Conservation (phyloP, 2,329 filamentous ascomycete species). For the Sordariomycetes sp. region DNA sequence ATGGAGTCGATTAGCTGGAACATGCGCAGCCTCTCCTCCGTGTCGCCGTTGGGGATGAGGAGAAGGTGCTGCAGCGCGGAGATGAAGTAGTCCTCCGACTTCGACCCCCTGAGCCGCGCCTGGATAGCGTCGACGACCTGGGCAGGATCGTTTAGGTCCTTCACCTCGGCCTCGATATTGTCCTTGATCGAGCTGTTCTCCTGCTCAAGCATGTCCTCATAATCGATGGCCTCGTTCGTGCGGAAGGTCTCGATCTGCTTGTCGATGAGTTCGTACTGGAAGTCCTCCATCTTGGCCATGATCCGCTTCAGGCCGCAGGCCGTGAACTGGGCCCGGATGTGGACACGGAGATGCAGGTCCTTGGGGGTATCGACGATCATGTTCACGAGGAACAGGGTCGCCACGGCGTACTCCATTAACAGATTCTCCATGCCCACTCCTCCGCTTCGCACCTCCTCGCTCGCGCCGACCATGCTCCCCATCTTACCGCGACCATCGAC, state of each 20-base stretch:
- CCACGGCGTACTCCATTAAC: slow-evolving; percentile 96
- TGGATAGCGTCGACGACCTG: slow-evolving; percentile 95
- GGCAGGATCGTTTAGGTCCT: slow-evolving; percentile 82
- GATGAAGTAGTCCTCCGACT: slow-evolving; percentile 89
- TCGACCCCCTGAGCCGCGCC: slow-evolving; percentile 69
- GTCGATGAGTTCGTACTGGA: slow-evolving; percentile 97
- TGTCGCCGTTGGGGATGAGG: slow-evolving; percentile 82
- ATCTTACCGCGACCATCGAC: slow-evolving; percentile 97
- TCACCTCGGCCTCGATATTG: slow-evolving; percentile 72
- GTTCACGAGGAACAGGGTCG: slow-evolving; percentile 89
- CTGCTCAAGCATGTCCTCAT: slow-evolving; percentile 89
- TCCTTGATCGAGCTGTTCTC: slow-evolving; percentile 86
- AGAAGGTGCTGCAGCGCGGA: slow-evolving; percentile 92
- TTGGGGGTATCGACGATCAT: slow-evolving; percentile 87
- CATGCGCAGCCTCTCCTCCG: slow-evolving; percentile 85
- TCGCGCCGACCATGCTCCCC: slow-evolving; percentile 93
- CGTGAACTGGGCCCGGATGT: slow-evolving; percentile 92
- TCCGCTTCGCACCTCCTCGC: slow-evolving; percentile 89
- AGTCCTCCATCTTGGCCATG: slow-evolving; percentile 91
- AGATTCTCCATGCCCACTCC: slow-evolving; percentile 98
- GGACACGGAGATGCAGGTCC: slow-evolving; percentile 83
- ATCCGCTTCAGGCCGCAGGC: slow-evolving; percentile 92
- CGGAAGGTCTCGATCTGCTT: slow-evolving; percentile 94
- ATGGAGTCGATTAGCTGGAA: slow-evolving; percentile 98
- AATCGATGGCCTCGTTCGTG: slow-evolving; percentile 92